Percentiles rank a stretch among this genome's conserved stretches.
Conservation (phyloP, 140 eudicot species). For the Artemisia princeps region DNA sequence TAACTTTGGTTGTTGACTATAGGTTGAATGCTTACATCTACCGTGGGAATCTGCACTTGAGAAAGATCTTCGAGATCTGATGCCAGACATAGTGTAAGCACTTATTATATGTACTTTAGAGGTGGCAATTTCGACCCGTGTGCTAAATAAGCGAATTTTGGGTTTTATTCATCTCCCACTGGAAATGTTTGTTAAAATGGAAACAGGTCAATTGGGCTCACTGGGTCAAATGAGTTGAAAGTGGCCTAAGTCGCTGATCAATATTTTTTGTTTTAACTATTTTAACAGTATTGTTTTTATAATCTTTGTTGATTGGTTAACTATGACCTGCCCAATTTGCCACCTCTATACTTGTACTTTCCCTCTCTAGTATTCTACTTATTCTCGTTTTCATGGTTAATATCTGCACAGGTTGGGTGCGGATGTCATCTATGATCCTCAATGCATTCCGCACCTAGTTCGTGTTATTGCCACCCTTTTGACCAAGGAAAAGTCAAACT, state of each 20-base stretch:
- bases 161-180: no score
- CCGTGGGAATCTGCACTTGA: conserved; percentile 85
- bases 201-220: no score
- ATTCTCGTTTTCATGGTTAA: background rate
- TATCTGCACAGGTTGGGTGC: conserved; percentile 64
- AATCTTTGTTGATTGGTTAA: no score
- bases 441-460: conserved; percentile 73
- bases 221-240: no score
- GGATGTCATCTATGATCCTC: conserved; percentile 78
- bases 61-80: conserved; percentile 48
- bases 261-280: no score
- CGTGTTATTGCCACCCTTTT: conserved; percentile 55
- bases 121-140: background rate
- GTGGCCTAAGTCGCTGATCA: no score
- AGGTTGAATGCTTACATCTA: conserved; percentile 67
- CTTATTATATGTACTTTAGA: conserved; percentile 3
- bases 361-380: background rate
- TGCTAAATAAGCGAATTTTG: no score
- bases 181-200: no score
- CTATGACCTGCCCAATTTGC: no score
- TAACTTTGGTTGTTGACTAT: conserved; percentile 22
- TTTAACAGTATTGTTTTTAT: no score
- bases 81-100: conserved; percentile 66
- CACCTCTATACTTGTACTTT: background rate
- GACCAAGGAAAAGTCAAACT: conserved; percentile 29